Conservation (phyloP, 306 rosid genomes). For the Hippophae tibetana region DNA sequence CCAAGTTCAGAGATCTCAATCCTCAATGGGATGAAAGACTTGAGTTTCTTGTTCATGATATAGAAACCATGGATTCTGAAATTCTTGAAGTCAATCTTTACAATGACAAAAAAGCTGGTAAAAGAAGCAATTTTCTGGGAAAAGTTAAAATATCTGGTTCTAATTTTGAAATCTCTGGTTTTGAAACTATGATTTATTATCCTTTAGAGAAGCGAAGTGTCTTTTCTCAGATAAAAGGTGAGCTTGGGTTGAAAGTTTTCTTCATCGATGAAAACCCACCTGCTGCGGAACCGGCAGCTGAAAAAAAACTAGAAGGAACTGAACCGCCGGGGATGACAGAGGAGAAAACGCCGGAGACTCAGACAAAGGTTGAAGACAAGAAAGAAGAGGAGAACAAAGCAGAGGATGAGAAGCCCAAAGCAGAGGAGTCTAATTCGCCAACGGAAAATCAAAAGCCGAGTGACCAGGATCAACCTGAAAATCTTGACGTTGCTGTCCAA, state of each 20-base stretch:
- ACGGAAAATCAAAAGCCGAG: constrained; percentile 6
- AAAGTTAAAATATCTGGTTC: constrained; percentile 62
- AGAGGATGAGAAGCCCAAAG: constrained; percentile 28
- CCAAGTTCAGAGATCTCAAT: constrained; percentile 65
- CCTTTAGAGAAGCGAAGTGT: constrained; percentile 87
- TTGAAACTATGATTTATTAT: constrained; percentile 45
- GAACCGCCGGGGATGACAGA: constrained; percentile 4
- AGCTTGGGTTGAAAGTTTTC: constrained; percentile 52
- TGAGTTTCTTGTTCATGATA: constrained; percentile 55
- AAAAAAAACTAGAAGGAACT: neutral
- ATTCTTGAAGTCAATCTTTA: constrained; percentile 61
- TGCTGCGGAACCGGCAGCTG: constrained; percentile 12
- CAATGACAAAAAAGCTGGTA: constrained; percentile 62
- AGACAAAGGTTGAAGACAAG: constrained; percentile 3
- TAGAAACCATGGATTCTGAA: constrained; percentile 43
- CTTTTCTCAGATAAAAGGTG: constrained; percentile 83
- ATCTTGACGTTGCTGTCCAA: constrained; percentile 18
- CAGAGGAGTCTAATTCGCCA: constrained; percentile 5
- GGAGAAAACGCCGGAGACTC: constrained; percentile 29
- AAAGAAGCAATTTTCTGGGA: constrained; percentile 69
- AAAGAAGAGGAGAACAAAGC: constrained; percentile 25
- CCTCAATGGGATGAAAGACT: constrained; percentile 87
- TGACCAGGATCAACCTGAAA: constrained; percentile 5
- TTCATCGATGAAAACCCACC: constrained; percentile 59
- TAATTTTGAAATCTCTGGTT: constrained; percentile 33